Percentiles rank a stretch among this genome's conserved stretches.
Conservation (phyloP, 1,139 yeast genomes). For the Sugiyamaella grinbergsii region DNA sequence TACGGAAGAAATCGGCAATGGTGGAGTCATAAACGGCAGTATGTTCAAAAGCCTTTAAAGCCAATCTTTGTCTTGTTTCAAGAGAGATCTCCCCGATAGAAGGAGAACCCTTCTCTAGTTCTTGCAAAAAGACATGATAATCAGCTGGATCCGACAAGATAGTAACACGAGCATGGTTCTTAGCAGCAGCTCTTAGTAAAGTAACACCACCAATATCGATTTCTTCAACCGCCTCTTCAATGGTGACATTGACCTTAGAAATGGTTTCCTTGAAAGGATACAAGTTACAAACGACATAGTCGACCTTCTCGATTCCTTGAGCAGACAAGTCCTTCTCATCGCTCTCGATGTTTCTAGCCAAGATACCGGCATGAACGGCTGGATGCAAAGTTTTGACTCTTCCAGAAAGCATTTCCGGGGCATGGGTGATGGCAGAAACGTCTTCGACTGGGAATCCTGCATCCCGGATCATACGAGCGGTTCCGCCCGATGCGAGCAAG, state of each 20-base stretch:
- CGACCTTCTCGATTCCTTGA: constrained; percentile 93
- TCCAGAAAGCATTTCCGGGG: constrained; percentile 98
- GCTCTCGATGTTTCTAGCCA: constrained; percentile 87
- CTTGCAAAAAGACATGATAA: constrained; percentile 82
- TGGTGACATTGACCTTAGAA: constrained; percentile 91
- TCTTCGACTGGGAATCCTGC: constrained; percentile 98
- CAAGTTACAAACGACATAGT: constrained; percentile 93
- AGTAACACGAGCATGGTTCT: constrained; percentile 94
- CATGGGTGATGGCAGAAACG: constrained; percentile 91
- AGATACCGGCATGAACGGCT: constrained; percentile 97
- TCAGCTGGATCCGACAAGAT: constrained; percentile 93
- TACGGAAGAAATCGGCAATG: constrained; percentile 95
- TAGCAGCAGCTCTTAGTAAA: constrained; percentile 95
- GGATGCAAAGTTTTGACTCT: constrained; percentile 98
- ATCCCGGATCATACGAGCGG: constrained; percentile 90
- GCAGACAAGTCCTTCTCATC: constrained; percentile 85
- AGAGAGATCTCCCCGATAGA: constrained; percentile 63
- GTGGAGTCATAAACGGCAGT: constrained; percentile 97
- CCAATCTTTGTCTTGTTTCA: constrained; percentile 77
- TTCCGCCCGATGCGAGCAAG: constrained; percentile 95
- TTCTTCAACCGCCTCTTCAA: constrained; percentile 97
- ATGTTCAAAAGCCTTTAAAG: constrained; percentile 96
- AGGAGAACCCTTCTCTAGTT: constrained; percentile 74
- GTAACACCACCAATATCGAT: constrained; percentile 99
- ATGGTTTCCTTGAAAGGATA: constrained; percentile 98